A percentile compares a stretch with the other conserved stretches of the same genome.
Evolutionary conservation across 2,329 filamentous ascomycete genomes (phyloP).

Genomic region (Sporothrix globosa): DNA sequence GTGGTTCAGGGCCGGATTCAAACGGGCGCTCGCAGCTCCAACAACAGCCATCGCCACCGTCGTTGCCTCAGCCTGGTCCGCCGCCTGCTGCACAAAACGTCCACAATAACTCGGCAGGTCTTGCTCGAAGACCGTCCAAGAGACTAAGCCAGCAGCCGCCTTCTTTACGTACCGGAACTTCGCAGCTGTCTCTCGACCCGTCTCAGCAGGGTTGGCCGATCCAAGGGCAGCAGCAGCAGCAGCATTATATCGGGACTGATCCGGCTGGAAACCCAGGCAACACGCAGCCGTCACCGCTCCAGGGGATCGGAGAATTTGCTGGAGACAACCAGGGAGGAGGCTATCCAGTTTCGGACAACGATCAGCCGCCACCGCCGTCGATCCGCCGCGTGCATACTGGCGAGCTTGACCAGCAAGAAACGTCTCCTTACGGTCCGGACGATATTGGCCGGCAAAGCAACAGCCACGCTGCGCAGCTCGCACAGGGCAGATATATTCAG

Average conservation of each 20-base stretch:
- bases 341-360: constrained; percentile 46
- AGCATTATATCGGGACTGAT: constrained; percentile 24
- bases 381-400: constrained; percentile 54
- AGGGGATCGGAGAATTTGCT: constrained; percentile 47
- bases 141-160: constrained; percentile 55
- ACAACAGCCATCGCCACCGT: constrained; percentile 32
- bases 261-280: constrained; percentile 9
- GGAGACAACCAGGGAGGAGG: constrained; percentile 36
- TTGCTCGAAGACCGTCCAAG: constrained; percentile 61
- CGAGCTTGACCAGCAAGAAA: constrained; percentile 44
- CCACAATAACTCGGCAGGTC: constrained; percentile 55
- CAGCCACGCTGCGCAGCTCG: constrained; percentile 36
- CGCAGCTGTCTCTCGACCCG: constrained; percentile 47
- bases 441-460: constrained; percentile 49
- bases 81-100: constrained; percentile 41
- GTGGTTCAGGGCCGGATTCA: constrained; percentile 38
- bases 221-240: constrained; percentile 30
- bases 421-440: constrained; percentile 51
- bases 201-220: constrained; percentile 44
- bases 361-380: constrained; percentile 45
- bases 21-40: constrained; percentile 38
- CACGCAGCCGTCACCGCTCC: constrained; percentile 51
- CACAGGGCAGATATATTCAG: constrained; percentile 39
- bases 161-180: constrained; percentile 49
- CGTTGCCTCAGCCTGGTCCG: constrained; percentile 31